These are phyloP conservation scores for Heliamphora pulchella DNA, from an alignment of 179 eudicot genomes.

Conservation along the genomic window DNA sequence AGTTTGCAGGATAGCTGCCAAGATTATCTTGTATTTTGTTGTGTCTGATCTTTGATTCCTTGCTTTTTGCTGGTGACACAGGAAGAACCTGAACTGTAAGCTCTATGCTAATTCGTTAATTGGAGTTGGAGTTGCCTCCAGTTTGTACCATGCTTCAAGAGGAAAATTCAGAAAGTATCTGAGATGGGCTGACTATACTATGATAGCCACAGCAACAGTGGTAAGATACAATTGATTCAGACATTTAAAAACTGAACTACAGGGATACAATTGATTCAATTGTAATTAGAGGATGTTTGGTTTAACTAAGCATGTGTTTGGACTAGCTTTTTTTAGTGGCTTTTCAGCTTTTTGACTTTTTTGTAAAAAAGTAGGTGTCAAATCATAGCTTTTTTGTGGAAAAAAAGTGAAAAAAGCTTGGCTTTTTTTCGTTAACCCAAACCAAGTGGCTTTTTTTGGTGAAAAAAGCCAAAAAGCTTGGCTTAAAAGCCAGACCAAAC, in stretches of 20 bases:
- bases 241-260: neutral
- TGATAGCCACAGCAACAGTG: slow-evolving; percentile 93
- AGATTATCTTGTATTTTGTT: neutral
- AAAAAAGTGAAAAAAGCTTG: no score
- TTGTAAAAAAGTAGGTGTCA: no score
- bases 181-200: slow-evolving; percentile 95
- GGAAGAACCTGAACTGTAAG: slow-evolving; percentile 73
- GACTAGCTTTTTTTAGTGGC: no score
- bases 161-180: slow-evolving; percentile 66
- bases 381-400: no score
- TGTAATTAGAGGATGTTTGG: no score
- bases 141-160: slow-evolving; percentile 84
- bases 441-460: no score
- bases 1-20: slow-evolving; percentile 1
- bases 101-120: slow-evolving; percentile 87
- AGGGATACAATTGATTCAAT: neutral
- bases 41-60: neutral
- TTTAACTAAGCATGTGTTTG: no score
- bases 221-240: slow-evolving; percentile 30
- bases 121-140: slow-evolving; percentile 93
- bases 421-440: no score
- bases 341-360: no score
- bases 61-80: slow-evolving; percentile 30
- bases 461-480: no score
- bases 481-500: no score